A percentile compares a stretch with the other conserved stretches of the same genome.
phyloP scores from a whole-genome alignment of 1,284 basidiomycete species.

The Ganoderma sp. region DNA sequence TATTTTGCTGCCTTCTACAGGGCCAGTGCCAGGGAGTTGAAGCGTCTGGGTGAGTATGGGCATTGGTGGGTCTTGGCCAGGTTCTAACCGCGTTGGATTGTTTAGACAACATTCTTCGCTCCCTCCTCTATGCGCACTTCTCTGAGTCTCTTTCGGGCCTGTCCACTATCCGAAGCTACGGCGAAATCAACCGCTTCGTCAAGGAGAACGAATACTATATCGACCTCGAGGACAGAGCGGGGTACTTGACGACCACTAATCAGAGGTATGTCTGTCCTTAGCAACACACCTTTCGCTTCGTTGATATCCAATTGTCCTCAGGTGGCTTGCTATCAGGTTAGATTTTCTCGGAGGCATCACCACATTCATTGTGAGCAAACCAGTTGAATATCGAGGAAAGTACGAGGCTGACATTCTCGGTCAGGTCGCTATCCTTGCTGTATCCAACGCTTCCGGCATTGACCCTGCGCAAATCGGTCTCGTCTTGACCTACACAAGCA shows the following conservation, averaged over 20 bases:
- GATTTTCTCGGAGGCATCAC: slow-evolving; percentile 75
- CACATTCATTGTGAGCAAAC: slow-evolving; percentile 61
- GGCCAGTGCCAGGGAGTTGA: slow-evolving; percentile 72
- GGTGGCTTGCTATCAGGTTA: slow-evolving; percentile 84
- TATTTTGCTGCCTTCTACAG: slow-evolving; percentile 69
- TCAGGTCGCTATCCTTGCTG: slow-evolving; percentile 60
- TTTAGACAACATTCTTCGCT: slow-evolving; percentile 68
- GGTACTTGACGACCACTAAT: slow-evolving; percentile 65
- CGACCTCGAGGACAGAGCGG: slow-evolving; percentile 76
- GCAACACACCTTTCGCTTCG: background rate
- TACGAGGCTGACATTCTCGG: slow-evolving; percentile 17
- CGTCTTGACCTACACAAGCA: slow-evolving; percentile 72
- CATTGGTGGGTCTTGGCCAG: background rate
- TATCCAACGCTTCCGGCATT: slow-evolving; percentile 58
- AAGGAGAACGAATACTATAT: slow-evolving; percentile 72
- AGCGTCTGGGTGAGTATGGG: slow-evolving; percentile 59
- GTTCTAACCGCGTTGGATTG: background rate
- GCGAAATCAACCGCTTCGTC: slow-evolving; percentile 67
- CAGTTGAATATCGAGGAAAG: slow-evolving; percentile 26
- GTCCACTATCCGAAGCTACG: slow-evolving; percentile 78
- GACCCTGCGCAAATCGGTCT: slow-evolving; percentile 74
- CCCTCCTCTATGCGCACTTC: slow-evolving; percentile 80
- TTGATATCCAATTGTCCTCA: background rate
- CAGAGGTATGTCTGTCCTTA: slow-evolving; percentile 49
- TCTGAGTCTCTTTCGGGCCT: slow-evolving; percentile 81